Evolutionary conservation across 2,329 filamentous ascomycete genomes (phyloP), one percentile per base, ranked within the genome.

Genomic region (Aspergillus awamori): DNA sequence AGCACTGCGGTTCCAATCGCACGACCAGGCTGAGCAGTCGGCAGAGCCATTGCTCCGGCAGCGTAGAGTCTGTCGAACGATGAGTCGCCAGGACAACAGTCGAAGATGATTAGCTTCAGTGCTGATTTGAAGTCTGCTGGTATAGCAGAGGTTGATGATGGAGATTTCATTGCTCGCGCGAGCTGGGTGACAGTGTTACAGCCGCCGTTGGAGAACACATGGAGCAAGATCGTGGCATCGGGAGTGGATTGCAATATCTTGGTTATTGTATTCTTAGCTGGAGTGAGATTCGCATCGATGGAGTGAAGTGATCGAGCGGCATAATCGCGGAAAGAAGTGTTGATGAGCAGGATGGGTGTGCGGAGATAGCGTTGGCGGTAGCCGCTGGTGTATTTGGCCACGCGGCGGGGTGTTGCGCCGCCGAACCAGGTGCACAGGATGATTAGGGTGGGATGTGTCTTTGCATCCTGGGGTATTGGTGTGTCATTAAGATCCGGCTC

Each of bases 121-220:
- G 41, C 26, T 2, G 28, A 22, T 8, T 28, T 33, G 30, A 63
- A 49, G 20, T 48, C 43, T 5, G 15, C 41, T 3, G 17, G 5
- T 20, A 51, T 36, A 13, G 26, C 26, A 4, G 26, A 26, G 26
- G 26, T 26, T 26, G 26, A 26, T 10, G 20, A 17, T 20, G 20
- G 20, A 0, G 11, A 13, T 8, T 52, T 36, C 10, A 61, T 24
- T 11, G 61, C 60, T n/a, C 30, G 41, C 17, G 54, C 45, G 2
- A 65, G 57, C 26, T 63, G 61, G 8, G 43, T 57, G 15, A 57
- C 54, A 15, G 48, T 62, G 30, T 62, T 65, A 22, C 57, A 57
- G 2, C 63, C 61, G 8, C 63, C 63, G 15, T 65, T 59, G 7
- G 63, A 65, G 63, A 65, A 65, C 11, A 64, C 43, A 4, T 65